phyloP scores from a whole-genome alignment of 1,284 basidiomycete genomes.

The Cryptococcus amylolentus region DNA sequence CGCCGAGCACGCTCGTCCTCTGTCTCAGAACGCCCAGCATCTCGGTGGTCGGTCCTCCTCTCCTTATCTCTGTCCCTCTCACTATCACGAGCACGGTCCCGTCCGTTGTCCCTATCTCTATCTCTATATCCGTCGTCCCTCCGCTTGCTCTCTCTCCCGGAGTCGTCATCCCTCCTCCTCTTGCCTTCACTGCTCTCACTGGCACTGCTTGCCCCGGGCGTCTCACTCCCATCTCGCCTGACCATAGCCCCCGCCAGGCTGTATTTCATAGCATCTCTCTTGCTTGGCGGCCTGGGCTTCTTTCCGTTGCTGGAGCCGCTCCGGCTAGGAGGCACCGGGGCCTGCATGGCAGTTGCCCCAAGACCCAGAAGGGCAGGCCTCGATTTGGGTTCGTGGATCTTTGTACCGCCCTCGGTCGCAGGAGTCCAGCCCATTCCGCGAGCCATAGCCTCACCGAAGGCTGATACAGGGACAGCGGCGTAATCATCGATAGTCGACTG shows the following conservation, averaged over 20 bases:
- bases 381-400: conserved; percentile 72
- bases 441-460: conserved; percentile 88
- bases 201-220: conserved; percentile 8
- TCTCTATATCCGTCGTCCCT: conserved; percentile 14
- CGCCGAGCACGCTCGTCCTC: conserved; percentile 34
- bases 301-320: conserved; percentile 21
- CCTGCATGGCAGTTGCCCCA: conserved; percentile 67
- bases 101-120: conserved; percentile 12
- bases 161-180: conserved; percentile 17
- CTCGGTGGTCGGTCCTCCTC: conserved; percentile 7
- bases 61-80: conserved; percentile 14
- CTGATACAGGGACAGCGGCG: conserved; percentile 80
- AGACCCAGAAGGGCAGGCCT: conserved; percentile 82
- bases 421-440: conserved; percentile 90
- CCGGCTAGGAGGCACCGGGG: conserved; percentile 28
- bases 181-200: conserved; percentile 16
- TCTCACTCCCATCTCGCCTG: conserved; percentile 14
- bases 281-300: conserved; percentile 22
- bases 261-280: conserved; percentile 40
- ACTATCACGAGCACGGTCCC: conserved; percentile 10
- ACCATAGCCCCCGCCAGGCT: conserved; percentile 36
- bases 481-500: conserved; percentile 78
- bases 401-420: conserved; percentile 63
- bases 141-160: conserved; percentile 14
- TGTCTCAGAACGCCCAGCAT: conserved; percentile 26